A percentile compares a stretch with the other conserved stretches of the same genome.
phyloP scores from a whole-genome alignment of 2,329 filamentous ascomycete species.

The Aureobasidium sp. region DNA sequence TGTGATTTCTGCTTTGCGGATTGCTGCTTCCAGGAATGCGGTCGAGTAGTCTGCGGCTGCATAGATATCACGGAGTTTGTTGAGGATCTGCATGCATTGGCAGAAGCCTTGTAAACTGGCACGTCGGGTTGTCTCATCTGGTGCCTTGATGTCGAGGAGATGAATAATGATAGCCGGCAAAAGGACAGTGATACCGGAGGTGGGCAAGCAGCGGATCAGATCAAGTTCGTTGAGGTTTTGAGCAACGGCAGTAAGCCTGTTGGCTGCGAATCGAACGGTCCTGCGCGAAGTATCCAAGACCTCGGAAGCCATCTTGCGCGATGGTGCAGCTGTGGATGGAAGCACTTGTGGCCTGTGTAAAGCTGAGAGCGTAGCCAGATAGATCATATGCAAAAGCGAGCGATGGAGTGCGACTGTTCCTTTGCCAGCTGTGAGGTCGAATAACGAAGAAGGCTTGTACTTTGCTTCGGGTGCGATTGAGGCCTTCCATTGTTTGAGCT shows the following conservation, averaged over 20 bases:
- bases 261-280: slow-evolving; percentile 74
- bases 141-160: slow-evolving; percentile 83
- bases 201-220: slow-evolving; percentile 73
- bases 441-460: slow-evolving; percentile 49
- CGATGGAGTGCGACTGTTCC: slow-evolving; percentile 60
- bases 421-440: slow-evolving; percentile 51
- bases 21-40: slow-evolving; percentile 84
- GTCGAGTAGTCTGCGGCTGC: slow-evolving; percentile 94
- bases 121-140: slow-evolving; percentile 60
- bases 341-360: slow-evolving; percentile 87
- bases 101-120: slow-evolving; percentile 73
- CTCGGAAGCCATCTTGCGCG: slow-evolving; percentile 47
- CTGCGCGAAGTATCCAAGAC: slow-evolving; percentile 74
- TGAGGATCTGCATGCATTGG: slow-evolving; percentile 87
- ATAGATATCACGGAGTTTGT: slow-evolving; percentile 79
- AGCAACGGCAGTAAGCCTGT: slow-evolving; percentile 77
- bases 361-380: slow-evolving; percentile 83
- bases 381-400: slow-evolving; percentile 87
- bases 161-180: slow-evolving; percentile 92
- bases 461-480: slow-evolving; percentile 63
- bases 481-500: slow-evolving; percentile 69
- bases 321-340: slow-evolving; percentile 49
- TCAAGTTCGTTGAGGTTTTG: slow-evolving; percentile 64
- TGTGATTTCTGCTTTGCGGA: slow-evolving; percentile 77
- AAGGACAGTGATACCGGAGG: slow-evolving; percentile 82